These are phyloP conservation scores for Paspalum vaginatum DNA, from an alignment of 176 grass and related monocot species.

Conservation along the genomic window DNA sequence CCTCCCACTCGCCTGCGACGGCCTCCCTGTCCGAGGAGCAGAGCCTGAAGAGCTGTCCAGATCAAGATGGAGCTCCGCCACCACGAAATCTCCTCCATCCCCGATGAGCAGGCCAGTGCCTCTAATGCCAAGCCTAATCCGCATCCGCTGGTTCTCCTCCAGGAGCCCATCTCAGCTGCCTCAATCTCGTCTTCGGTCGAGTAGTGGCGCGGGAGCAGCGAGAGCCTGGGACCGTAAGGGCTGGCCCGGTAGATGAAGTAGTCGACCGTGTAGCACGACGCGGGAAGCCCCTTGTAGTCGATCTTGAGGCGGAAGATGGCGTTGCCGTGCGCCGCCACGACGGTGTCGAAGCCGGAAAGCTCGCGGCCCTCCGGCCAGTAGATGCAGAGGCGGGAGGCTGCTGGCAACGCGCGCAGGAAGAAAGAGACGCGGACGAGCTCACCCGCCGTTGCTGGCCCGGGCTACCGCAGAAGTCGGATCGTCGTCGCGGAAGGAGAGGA, in stretches of 20 bases:
- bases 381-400: not conserved
- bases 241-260: conserved; percentile 3
- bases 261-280: not conserved
- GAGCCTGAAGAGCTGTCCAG: not conserved
- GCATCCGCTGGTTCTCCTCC: not conserved
- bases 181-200: not conserved
- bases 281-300: not conserved
- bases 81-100: not conserved
- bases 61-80: not conserved
- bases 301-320: not conserved
- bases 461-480: too few relatives aligned
- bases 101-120: not conserved
- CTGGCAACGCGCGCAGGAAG: too few relatives aligned
- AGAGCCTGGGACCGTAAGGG: not conserved
- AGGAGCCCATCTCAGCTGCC: not conserved
- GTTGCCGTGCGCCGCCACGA: not conserved
- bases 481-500: too few relatives aligned
- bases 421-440: too few relatives aligned
- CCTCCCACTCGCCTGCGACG: not conserved
- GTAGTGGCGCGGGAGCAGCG: not conserved
- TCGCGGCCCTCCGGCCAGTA: not conserved
- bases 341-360: not conserved
- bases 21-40: not conserved
- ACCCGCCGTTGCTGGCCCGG: too few relatives aligned
- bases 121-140: not conserved